Evolutionary conservation across 495 filamentous ascomycete genomes (phyloP).

Genomic region (Penicillium robsamsonii): DNA sequence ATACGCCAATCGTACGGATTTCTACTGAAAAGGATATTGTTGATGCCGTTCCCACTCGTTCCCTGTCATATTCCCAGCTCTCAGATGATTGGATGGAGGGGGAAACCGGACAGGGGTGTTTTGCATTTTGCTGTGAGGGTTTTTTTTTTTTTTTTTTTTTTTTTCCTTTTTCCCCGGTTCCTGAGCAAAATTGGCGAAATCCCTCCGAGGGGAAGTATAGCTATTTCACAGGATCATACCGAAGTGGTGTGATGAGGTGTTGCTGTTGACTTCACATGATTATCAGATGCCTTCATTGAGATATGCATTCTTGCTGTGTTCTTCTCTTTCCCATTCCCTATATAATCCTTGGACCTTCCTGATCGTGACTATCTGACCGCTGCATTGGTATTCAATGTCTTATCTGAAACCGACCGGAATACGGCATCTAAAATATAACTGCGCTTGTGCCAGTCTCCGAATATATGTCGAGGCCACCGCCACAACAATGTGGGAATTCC

Average conservation of each 20-base stretch:
- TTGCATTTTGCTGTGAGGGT: background rate
- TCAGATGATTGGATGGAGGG: slow-evolving; percentile 2
- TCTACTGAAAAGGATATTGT: slow-evolving; percentile 6
- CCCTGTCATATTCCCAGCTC: slow-evolving; percentile 6
- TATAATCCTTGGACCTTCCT: slow-evolving; percentile 17
- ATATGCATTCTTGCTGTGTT: slow-evolving; percentile 21
- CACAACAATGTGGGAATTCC: slow-evolving; percentile 25
- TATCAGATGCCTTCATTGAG: slow-evolving; percentile 26
- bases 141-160: background rate
- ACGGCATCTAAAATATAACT: slow-evolving; percentile 18
- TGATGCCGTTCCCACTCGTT: background rate
- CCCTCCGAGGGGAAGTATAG: slow-evolving; percentile 10
- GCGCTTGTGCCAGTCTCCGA: slow-evolving; percentile 12
- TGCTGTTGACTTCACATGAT: slow-evolving; percentile 15
- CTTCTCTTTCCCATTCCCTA: slow-evolving; percentile 1
- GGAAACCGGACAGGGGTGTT: background rate
- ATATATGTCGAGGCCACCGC: slow-evolving; percentile 31
- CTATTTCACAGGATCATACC: background rate
- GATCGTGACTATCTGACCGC: slow-evolving; percentile 14
- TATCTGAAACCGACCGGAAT: slow-evolving; percentile 12
- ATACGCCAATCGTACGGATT: slow-evolving; percentile 14
- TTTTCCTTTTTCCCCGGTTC: background rate
- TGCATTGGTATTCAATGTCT: slow-evolving; percentile 22
- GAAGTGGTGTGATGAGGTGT: background rate
- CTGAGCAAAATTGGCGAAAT: background rate